Evolutionary conservation across 1,139 yeast species (phyloP), one percentile per base, ranked within the genome.

Genomic region (Dujonia santamariae): DNA sequence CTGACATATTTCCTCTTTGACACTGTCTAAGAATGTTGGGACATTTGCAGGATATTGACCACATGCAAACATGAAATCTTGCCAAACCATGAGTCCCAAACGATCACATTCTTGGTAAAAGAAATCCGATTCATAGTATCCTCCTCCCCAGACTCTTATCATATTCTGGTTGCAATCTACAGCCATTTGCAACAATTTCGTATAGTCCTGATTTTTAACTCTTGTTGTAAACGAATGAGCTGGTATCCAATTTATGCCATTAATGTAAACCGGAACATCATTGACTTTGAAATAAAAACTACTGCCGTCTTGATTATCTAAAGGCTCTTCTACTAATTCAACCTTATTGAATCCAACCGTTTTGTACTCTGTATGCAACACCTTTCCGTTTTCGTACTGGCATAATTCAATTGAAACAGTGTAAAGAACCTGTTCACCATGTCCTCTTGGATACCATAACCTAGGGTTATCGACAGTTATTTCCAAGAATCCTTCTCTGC

Each of bases 11-110:
- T 71, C 77, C 20, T 46, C 42, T 2, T 44, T 33, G 3, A 71
- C 71, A 26, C 45, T 46, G 3, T 49, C 47, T 13, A 61, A 42
- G 38, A 61, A 65, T 19, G 40, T 43, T 4, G 42, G 46, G n/a
- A 45, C 39, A 37, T 54, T 50, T 1, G 54, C 61, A 3, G 77
- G 77, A 38, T 72, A 72, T 31, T 63, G 66, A 1, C 74, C 77
- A 50, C 77, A 72, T 4, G 74, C 75, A 58, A 72, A 71, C 75
- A 71, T 67, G 43, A 71, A 69, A 46, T 71, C 77, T 35, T 71
- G 77, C 74, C 75, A 71, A 7, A 71, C 64, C 42, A 71, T 32
- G 15, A 71, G 42, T 3, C 77, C 77, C 2, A 54, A 40, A 18
- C 59, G 39, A 39, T 71, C 77, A 48, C 77, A 71, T 40, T 58